These are phyloP conservation scores for Candida anutae DNA, from an alignment of 1,139 yeast species.

Conservation along the genomic window DNA sequence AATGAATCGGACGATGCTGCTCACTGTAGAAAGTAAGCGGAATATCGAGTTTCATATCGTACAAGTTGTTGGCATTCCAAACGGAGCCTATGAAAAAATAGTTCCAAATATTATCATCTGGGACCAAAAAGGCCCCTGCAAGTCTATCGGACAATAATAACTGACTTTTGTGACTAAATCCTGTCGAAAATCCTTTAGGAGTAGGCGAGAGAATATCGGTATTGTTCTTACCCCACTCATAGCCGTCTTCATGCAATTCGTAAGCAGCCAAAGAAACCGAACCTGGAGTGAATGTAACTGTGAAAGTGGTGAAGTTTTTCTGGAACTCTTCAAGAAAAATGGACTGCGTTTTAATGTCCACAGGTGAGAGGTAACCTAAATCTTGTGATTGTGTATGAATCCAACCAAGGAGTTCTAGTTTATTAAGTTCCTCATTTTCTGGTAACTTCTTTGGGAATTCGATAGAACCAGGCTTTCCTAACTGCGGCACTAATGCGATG, in stretches of 20 bases:
- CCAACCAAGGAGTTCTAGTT: constrained; percentile 68
- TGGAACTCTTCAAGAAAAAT: constrained; percentile 31
- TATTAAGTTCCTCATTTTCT: constrained; percentile 29
- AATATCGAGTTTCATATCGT: constrained; percentile 61
- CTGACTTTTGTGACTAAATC: constrained; percentile 59
- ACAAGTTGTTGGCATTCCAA: constrained; percentile 60
- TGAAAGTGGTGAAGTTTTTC: constrained; percentile 44
- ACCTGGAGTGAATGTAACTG: constrained; percentile 76
- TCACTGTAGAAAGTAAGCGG: constrained; percentile 84
- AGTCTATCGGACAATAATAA: constrained; percentile 68
- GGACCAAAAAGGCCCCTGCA: constrained; percentile 80
- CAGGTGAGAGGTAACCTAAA: constrained; percentile 51
- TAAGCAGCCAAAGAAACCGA: constrained; percentile 71
- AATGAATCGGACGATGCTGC: constrained; percentile 83
- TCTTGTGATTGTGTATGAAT: constrained; percentile 71
- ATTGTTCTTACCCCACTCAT: constrained; percentile 69
- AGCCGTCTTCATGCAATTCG: constrained; percentile 55
- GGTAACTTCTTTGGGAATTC: constrained; percentile 52
- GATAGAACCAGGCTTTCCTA: constrained; percentile 64
- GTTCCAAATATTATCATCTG: constrained; percentile 84
- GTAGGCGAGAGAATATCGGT: constrained; percentile 43
- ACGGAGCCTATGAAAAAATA: constrained; percentile 83
- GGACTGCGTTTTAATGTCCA: constrained; percentile 61
- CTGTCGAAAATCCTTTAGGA: constrained; percentile 59
- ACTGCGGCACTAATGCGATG: constrained; percentile 80